Percentiles rank a stretch among this genome's conserved stretches.
These are phyloP conservation scores for Leishmania lainsoni DNA, from an alignment of 208 protist species.

Conservation along the genomic window DNA sequence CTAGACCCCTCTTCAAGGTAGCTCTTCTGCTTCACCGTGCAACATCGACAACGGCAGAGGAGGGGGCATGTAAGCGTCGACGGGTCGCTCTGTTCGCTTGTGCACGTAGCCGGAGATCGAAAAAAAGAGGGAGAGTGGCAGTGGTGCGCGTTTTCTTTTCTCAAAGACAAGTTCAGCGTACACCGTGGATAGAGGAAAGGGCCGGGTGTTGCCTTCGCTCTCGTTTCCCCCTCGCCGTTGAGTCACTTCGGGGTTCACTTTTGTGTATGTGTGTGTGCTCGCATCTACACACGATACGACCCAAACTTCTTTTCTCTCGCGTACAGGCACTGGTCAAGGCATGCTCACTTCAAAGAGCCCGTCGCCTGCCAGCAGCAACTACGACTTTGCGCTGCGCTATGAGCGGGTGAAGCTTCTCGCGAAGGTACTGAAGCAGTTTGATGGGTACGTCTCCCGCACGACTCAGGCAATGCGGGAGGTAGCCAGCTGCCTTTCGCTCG, in stretches of 20 bases:
- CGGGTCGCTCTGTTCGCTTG: not conserved
- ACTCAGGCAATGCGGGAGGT: constrained; percentile 41
- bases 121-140: not conserved
- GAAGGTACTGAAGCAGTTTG: constrained; percentile 44
- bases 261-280: not conserved
- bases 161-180: not conserved
- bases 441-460: constrained; percentile 30
- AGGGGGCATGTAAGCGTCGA: not conserved
- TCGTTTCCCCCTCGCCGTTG: not conserved
- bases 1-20: not conserved
- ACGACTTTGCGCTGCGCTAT: constrained; percentile 53
- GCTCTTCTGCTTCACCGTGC: not conserved
- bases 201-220: not conserved
- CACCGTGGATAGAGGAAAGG: not conserved
- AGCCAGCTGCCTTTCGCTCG: constrained; percentile 32
- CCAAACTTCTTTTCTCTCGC: not conserved
- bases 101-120: no score
- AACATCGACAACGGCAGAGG: not conserved
- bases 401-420: constrained; percentile 45
- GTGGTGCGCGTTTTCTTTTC: not conserved
- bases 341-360: constrained; percentile 27
- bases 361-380: constrained; percentile 41
- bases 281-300: not conserved
- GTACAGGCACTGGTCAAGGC: not conserved
- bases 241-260: not conserved